phyloP scores from a whole-genome alignment of 2,329 filamentous ascomycete species.

The Xylariaceae sp. region DNA sequence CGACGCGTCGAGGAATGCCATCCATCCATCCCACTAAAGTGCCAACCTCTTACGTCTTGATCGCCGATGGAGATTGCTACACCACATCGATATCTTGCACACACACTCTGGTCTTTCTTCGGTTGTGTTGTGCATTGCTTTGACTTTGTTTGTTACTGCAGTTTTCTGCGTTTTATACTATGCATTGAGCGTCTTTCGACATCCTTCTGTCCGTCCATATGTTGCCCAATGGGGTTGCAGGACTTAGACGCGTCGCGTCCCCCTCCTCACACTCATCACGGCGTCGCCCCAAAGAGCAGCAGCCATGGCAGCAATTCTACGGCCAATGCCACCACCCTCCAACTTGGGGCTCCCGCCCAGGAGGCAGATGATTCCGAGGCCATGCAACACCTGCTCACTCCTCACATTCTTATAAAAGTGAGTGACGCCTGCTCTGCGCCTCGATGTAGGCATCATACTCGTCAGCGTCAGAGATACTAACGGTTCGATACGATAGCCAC shows the following conservation, averaged over 20 bases:
- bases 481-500: constrained; percentile 39
- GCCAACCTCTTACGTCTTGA: too few relatives aligned
- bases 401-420: constrained; percentile 52
- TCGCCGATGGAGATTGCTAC: too few relatives aligned
- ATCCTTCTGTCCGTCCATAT: constrained; percentile 23
- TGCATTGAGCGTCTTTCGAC: constrained; percentile 26
- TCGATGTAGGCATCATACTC: constrained; percentile 7
- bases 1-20: too few relatives aligned
- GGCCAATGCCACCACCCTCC: constrained; percentile 21
- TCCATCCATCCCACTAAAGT: too few relatives aligned
- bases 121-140: constrained; percentile 8
- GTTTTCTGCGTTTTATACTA: background rate
- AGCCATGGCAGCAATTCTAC: constrained; percentile 23
- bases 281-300: constrained; percentile 35
- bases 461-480: constrained; percentile 3
- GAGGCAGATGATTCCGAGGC: constrained; percentile 37
- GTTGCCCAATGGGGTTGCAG: constrained; percentile 27
- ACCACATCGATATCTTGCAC: background rate
- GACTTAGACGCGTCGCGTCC: constrained; percentile 49
- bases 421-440: constrained; percentile 7
- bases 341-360: background rate
- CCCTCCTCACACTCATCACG: constrained; percentile 35
- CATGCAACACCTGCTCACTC: constrained; percentile 50
- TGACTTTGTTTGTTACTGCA: background rate
- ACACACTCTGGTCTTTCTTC: constrained; percentile 2